Conservation (phyloP, 495 filamentous ascomycete genomes). For the Penicillium canescens region DNA sequence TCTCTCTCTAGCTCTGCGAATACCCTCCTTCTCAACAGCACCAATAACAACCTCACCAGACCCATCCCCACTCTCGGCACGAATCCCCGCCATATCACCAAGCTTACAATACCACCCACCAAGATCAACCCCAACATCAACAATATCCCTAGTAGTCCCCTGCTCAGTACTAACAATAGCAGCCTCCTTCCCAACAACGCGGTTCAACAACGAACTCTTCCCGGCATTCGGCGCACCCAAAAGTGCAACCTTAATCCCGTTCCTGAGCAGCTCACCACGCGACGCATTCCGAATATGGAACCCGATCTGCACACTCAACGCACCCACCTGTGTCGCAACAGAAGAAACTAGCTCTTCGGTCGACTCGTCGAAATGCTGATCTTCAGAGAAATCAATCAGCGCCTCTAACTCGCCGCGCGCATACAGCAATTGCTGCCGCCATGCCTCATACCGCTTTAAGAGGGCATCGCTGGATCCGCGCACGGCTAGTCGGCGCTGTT, state of each 20-base stretch:
- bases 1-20: conserved; percentile 78
- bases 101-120: conserved; percentile 85
- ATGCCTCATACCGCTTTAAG: conserved; percentile 78
- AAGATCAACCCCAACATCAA: conserved; percentile 89
- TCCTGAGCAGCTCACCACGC: conserved; percentile 80
- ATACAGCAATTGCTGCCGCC: conserved; percentile 74
- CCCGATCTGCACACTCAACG: conserved; percentile 60
- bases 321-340: conserved; percentile 62
- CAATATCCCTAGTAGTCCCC: conserved; percentile 90
- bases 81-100: conserved; percentile 89
- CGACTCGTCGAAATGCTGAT: conserved; percentile 94
- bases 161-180: conserved; percentile 91
- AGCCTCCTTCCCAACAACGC: conserved; percentile 87
- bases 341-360: conserved; percentile 67
- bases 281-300: conserved; percentile 74
- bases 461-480: conserved; percentile 70
- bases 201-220: conserved; percentile 91
- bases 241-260: conserved; percentile 81
- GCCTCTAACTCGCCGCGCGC: conserved; percentile 92
- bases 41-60: conserved; percentile 51
- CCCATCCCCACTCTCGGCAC: conserved; percentile 37
- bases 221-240: conserved; percentile 93
- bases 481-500: conserved; percentile 84
- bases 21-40: conserved; percentile 84
- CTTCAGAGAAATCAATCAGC: conserved; percentile 94